Evolutionary conservation across 2,329 filamentous ascomycete genomes (phyloP), one percentile per base, ranked within the genome.

Genomic region (Calonectria henricotiae): DNA sequence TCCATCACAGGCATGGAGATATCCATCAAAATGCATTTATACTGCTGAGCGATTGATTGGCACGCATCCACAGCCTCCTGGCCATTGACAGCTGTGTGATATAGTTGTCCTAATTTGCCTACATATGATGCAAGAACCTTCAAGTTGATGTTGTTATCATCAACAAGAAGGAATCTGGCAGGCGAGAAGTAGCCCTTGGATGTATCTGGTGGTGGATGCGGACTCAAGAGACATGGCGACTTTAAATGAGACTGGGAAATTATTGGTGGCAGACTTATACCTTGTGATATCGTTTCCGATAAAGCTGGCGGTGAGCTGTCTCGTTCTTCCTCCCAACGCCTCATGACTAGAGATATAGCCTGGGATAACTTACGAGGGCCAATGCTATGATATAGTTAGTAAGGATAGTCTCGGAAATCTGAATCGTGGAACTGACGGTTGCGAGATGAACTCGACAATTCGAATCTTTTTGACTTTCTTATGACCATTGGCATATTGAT

Each of bases 1-100:
- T 90, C 85, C 75, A 90, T 86, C 3, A 89, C 79, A 0, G 89
- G 89, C 89, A 90, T 90, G 65, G 84, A 88, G 1, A 89, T 85
- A 71, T 90, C 88, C 75, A 84, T 85, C 5, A 85, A 71, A 0
- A 85, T 71, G 61, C 79, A 82, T 0, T 68, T 69, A 27, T 76
- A 83, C 0, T 75, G 62, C 0, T 72, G 71, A 0, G 77, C 76
- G 1, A 74, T 69, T 0, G 71, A 39, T n/a, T 68, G 73, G 41
- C 79, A 84, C 0, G 73, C 74, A 23, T 80, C 76, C 3, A 83
- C 64, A 0, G 82, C 82, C 62, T 84, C 77, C 17, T 80, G 70
- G 0, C 82, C 82, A 55, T 84, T 80, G 4, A 66, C 76, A 0
- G 81, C 82, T 0, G 77, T 80, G 9, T 77, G 74, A 30, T 79